phyloP scores from a whole-genome alignment of 2,329 filamentous ascomycete genomes.

The Trichoderma koningiopsis region DNA sequence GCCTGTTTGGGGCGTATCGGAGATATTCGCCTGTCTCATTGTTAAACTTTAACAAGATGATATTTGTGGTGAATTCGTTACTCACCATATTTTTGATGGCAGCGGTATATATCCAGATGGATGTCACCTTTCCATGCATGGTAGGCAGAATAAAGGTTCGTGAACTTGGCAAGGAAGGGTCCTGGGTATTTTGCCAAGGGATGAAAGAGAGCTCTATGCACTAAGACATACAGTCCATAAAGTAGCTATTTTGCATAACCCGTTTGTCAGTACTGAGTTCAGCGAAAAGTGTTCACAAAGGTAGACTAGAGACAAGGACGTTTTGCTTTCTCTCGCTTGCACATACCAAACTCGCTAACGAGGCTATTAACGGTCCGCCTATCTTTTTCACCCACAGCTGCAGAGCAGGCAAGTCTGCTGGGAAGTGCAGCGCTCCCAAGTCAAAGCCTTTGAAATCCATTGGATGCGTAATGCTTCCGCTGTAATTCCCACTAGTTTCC shows the following conservation, averaged over 20 bases:
- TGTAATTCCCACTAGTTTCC: background rate
- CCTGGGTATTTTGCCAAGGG: conserved; percentile 41
- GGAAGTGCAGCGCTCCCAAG: background rate
- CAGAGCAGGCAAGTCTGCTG: background rate
- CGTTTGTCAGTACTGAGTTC: background rate
- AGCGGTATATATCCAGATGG: conserved; percentile 39
- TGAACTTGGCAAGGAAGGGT: conserved; percentile 40
- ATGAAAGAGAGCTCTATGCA: conserved; percentile 32
- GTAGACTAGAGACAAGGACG: background rate
- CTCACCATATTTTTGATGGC: conserved; percentile 39
- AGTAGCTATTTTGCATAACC: background rate
- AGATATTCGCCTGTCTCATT: conserved; percentile 28
- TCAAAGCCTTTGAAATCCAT: background rate
- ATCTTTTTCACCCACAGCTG: background rate
- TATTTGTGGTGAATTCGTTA: background rate
- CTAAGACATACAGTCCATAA: background rate
- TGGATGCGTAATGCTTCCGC: background rate
- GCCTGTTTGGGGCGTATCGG: conserved; percentile 33
- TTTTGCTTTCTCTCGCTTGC: background rate
- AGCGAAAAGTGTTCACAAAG: background rate
- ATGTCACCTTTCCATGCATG: conserved; percentile 41
- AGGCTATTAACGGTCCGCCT: background rate
- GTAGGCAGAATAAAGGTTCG: conserved; percentile 37
- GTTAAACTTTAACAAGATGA: background rate
- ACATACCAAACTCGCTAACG: background rate